Conservation (phyloP, 768 basidiomycete genomes). For the Mycena rosella region DNA sequence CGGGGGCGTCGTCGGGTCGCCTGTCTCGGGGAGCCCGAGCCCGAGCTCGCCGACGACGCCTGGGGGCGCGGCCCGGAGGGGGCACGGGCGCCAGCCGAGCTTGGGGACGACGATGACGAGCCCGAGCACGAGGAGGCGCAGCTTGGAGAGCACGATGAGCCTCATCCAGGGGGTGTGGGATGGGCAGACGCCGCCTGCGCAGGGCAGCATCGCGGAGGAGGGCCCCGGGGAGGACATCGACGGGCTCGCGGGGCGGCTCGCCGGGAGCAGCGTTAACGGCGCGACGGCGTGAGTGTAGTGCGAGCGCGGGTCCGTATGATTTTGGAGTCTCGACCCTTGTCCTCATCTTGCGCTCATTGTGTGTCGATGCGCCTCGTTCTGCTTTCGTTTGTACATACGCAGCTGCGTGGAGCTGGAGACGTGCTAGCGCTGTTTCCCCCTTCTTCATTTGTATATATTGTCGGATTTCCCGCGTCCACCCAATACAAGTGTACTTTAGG, state of each 20-base stretch:
- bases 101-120: slow-evolving; percentile 96
- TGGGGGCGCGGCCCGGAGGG: slow-evolving; percentile 70
- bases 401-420: not conserved
- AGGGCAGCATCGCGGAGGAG: slow-evolving; percentile 55
- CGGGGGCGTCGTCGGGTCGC: slow-evolving; percentile 19
- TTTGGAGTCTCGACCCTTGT: not conserved
- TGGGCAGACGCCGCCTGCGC: slow-evolving; percentile 60
- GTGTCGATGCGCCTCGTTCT: not conserved
- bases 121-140: slow-evolving; percentile 91
- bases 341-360: not conserved
- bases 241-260: slow-evolving; percentile 29
- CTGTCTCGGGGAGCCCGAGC: slow-evolving; percentile 23
- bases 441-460: slow-evolving; percentile 18
- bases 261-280: slow-evolving; percentile 34
- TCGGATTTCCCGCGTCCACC: slow-evolving; percentile 19
- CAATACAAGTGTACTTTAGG: slow-evolving; percentile 28
- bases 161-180: slow-evolving; percentile 95
- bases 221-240: slow-evolving; percentile 25
- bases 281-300: slow-evolving; percentile 6
- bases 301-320: not conserved
- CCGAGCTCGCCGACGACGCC: slow-evolving; percentile 56
- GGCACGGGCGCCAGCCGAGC: slow-evolving; percentile 83
- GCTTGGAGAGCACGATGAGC: slow-evolving; percentile 95
- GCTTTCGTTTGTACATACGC: slow-evolving; percentile 13
- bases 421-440: slow-evolving; percentile 4